These are phyloP conservation scores for Aspergillus thermomutatus DNA, from an alignment of 2,329 filamentous ascomycete species.

Conservation along the genomic window DNA sequence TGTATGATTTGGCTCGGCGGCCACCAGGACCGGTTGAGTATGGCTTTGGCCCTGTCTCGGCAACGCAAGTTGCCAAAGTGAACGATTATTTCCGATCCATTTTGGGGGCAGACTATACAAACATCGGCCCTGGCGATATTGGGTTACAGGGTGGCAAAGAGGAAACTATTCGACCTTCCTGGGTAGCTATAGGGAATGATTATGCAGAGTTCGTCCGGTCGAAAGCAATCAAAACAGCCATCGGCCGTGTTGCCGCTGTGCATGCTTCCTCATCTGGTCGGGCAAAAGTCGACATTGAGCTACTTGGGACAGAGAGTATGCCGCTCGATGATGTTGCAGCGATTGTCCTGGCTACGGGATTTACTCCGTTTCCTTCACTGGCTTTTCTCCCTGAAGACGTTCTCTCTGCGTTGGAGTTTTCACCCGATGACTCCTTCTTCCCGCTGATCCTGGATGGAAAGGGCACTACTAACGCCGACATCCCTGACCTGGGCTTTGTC, in stretches of 20 bases:
- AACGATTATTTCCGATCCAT: slow-evolving; percentile 49
- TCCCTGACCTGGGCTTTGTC: slow-evolving; percentile 70
- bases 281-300: slow-evolving; percentile 35
- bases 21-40: slow-evolving; percentile 58
- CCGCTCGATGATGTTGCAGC: slow-evolving; percentile 59
- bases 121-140: slow-evolving; percentile 28
- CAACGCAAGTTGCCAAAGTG: slow-evolving; percentile 53
- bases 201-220: slow-evolving; percentile 73
- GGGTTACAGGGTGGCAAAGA: slow-evolving; percentile 38
- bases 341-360: slow-evolving; percentile 73
- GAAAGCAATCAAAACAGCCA: slow-evolving; percentile 53
- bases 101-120: slow-evolving; percentile 46
- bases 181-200: slow-evolving; percentile 66
- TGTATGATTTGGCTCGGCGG: slow-evolving; percentile 67
- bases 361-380: slow-evolving; percentile 61
- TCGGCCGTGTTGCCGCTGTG: slow-evolving; percentile 38
- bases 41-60: slow-evolving; percentile 61
- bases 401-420: slow-evolving; percentile 56
- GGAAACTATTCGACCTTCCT: slow-evolving; percentile 54
- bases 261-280: slow-evolving; percentile 1
- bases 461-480: slow-evolving; percentile 57
- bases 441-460: slow-evolving; percentile 67
- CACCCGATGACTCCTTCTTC: slow-evolving; percentile 52
- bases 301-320: slow-evolving; percentile 32
- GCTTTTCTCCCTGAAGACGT: slow-evolving; percentile 60